Conservation (phyloP, 2,329 filamentous ascomycete genomes). For the Gyromitra esculenta region DNA sequence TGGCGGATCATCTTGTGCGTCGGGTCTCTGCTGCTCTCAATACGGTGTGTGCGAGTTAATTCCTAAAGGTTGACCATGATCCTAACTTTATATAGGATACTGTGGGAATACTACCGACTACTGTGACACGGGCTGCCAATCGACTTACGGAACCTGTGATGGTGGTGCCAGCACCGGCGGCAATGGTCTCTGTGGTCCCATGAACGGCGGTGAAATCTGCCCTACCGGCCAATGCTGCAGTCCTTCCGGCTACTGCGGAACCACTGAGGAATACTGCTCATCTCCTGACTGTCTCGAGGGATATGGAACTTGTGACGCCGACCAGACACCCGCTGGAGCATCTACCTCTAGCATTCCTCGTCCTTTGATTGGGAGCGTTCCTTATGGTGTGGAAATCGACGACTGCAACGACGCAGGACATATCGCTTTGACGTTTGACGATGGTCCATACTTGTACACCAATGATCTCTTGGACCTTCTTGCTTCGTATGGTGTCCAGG, state of each 20-base stretch:
- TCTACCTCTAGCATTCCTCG: constrained; percentile 36
- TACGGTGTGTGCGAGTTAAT: constrained; percentile 6
- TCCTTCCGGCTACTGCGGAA: constrained; percentile 52
- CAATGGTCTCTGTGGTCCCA: constrained; percentile 39
- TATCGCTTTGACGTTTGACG: constrained; percentile 52
- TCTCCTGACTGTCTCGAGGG: constrained; percentile 49
- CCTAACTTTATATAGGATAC: constrained; percentile 17
- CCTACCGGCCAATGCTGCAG: constrained; percentile 45
- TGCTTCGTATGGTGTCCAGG: constrained; percentile 65
- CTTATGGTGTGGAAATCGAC: constrained; percentile 50
- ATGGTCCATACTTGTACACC: constrained; percentile 61
- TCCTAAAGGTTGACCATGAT: background rate
- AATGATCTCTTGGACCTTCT: constrained; percentile 65
- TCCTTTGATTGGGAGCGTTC: constrained; percentile 48
- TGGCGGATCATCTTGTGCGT: constrained; percentile 12
- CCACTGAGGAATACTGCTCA: constrained; percentile 48
- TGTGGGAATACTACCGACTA: constrained; percentile 55
- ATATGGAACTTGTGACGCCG: constrained; percentile 50
- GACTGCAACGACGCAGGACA: constrained; percentile 42
- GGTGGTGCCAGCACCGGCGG: background rate
- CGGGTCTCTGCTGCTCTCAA: constrained; percentile 41
- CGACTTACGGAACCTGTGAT: constrained; percentile 46
- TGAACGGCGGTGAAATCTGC: constrained; percentile 40
- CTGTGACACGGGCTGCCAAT: constrained; percentile 58
- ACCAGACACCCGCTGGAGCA: constrained; percentile 39